These are phyloP conservation scores for Medicago truncatula DNA, from an alignment of 306 rosid genomes.

Conservation along the genomic window DNA sequence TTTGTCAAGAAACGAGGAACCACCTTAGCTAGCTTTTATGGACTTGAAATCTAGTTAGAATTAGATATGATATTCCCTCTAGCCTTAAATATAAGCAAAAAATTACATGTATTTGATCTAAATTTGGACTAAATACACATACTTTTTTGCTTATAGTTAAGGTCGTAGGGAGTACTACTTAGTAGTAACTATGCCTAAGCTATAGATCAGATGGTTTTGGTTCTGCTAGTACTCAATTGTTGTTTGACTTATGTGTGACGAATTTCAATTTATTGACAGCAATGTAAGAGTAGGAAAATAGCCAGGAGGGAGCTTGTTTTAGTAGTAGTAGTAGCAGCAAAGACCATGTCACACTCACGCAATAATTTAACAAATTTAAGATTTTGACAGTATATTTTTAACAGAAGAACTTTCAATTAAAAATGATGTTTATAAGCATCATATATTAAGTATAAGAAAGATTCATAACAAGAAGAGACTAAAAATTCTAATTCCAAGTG, in stretches of 20 bases:
- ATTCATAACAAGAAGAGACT: constrained; percentile 1
- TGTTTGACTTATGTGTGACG: constrained; percentile 30
- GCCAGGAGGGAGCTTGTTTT: constrained; percentile 34
- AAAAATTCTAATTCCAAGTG: constrained; percentile 4
- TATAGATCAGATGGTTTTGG: constrained; percentile 48
- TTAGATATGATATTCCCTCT: background rate
- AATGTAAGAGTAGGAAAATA: constrained; percentile 42
- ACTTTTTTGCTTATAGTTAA: background rate
- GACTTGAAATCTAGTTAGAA: constrained; percentile 38
- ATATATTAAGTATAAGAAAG: constrained; percentile 15
- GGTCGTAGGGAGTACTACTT: background rate
- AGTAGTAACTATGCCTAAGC: constrained; percentile 31
- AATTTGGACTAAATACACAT: background rate
- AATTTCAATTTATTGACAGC: constrained; percentile 43
- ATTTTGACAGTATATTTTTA: constrained; percentile 1
- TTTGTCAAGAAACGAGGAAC: constrained; percentile 32
- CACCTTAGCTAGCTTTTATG: constrained; percentile 21
- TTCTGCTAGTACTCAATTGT: constrained; percentile 39
- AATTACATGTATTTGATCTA: background rate
- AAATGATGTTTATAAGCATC: constrained; percentile 16
- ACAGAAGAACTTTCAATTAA: background rate
- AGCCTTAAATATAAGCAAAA: background rate
- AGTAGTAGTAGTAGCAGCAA: constrained; percentile 28
- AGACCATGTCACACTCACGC: constrained; percentile 24
- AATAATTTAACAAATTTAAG: constrained; percentile 22